Percentiles rank a stretch among this genome's conserved stretches.
Conservation (phyloP, 306 rosid species). For the Vigna trinervia region DNA sequence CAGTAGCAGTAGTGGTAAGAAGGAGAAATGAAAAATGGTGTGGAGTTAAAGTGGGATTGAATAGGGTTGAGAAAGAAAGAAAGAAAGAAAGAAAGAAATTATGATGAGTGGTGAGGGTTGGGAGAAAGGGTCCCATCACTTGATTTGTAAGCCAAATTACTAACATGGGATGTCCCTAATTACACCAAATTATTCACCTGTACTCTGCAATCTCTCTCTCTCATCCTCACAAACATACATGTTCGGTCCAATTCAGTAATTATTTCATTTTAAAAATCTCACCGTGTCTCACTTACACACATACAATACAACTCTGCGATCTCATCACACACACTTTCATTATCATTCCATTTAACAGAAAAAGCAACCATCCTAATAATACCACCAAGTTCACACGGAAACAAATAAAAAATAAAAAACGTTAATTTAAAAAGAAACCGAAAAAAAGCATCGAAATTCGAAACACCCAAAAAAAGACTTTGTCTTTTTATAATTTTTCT, state of each 20-base stretch:
- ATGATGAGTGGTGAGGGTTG: slow-evolving; percentile 4
- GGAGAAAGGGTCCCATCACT: slow-evolving; percentile 44
- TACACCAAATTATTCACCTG: slow-evolving; percentile 42
- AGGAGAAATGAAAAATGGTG: no score
- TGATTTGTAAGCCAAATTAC: slow-evolving; percentile 61
- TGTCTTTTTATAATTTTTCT: not conserved
- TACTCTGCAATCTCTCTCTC: slow-evolving; percentile 12
- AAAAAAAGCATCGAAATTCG: not conserved
- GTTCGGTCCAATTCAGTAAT: slow-evolving; percentile 51
- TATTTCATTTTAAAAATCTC: slow-evolving; percentile 28
- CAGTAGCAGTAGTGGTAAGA: no score
- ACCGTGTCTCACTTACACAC: not conserved
- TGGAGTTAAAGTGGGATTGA: not conserved
- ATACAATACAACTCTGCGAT: slow-evolving; percentile 20
- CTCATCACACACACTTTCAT: slow-evolving; percentile 16
- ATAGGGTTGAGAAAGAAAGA: slow-evolving; percentile 21
- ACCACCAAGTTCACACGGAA: slow-evolving; percentile 18
- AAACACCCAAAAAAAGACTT: not conserved
- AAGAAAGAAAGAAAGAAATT: slow-evolving; percentile 1
- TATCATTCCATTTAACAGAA: not conserved
- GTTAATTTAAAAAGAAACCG: not conserved
- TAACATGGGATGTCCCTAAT: slow-evolving; percentile 62
- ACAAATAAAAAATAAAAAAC: slow-evolving; percentile 24
- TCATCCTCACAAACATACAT: slow-evolving; percentile 38
- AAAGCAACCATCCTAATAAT: not conserved